Conservation (phyloP, 2,329 filamentous ascomycete species). For the Hirsutella thompsonii region DNA sequence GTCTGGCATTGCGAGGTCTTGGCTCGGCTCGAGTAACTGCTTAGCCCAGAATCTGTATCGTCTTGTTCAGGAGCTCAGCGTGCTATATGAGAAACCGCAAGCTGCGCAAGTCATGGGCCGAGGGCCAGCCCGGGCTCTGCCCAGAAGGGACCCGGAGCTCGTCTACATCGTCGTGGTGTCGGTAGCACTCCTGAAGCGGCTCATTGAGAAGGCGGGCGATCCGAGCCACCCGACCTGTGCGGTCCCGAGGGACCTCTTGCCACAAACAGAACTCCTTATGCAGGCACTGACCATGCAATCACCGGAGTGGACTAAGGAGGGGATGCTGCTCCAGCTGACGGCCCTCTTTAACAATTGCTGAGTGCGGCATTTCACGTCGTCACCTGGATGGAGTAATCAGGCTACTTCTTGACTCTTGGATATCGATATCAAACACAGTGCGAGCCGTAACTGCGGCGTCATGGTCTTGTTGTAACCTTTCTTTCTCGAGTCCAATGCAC, state of each 20-base stretch:
- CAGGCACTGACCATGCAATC: conserved; percentile 53
- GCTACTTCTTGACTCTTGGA: neutral
- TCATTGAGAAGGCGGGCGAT: conserved; percentile 55
- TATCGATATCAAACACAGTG: neutral
- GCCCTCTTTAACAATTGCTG: conserved; percentile 29
- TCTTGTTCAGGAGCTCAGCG: conserved; percentile 60
- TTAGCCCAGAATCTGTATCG: conserved; percentile 71
- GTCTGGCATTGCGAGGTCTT: conserved; percentile 57
- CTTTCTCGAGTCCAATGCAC: conserved; percentile 3
- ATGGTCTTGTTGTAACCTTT: neutral
- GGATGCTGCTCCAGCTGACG: conserved; percentile 55
- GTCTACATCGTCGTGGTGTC: conserved; percentile 56
- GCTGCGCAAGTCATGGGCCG: conserved; percentile 4
- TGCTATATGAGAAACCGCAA: conserved; percentile 35
- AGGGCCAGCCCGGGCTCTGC: conserved; percentile 18
- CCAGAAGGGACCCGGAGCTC: conserved; percentile 35
- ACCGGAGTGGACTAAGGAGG: conserved; percentile 48
- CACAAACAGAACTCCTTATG: conserved; percentile 54
- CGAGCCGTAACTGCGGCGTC: neutral
- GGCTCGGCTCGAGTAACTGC: conserved; percentile 74
- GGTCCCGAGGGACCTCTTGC: conserved; percentile 49
- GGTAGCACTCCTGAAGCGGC: conserved; percentile 51
- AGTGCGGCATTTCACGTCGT: neutral
- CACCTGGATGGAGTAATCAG: neutral
- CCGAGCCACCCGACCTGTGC: conserved; percentile 34